phyloP scores from a whole-genome alignment of 169 alveolate species.

The Babesia sp. region DNA sequence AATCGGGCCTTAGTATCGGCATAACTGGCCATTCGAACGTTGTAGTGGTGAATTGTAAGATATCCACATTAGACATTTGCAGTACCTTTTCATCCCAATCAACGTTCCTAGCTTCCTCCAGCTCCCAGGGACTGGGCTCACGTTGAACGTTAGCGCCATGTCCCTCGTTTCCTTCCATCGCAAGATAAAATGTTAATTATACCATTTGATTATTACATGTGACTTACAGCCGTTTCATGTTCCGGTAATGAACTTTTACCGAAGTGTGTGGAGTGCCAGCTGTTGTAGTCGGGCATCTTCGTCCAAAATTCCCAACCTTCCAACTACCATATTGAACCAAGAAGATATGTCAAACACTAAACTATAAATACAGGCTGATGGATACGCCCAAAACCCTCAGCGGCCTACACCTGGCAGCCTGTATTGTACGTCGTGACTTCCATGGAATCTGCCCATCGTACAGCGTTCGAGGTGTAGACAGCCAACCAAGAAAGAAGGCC shows the following conservation, averaged over 20 bases:
- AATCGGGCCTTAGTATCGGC: slow-evolving; percentile 2
- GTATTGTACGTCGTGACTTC: slow-evolving; percentile 37
- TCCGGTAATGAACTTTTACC: too few species aligned
- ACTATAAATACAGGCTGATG: not conserved
- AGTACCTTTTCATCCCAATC: slow-evolving; percentile 10
- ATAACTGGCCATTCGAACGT: not conserved
- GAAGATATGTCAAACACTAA: not conserved
- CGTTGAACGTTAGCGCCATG: too few species aligned
- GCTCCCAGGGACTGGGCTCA: too few species aligned
- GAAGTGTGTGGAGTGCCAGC: too few species aligned
- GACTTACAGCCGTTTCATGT: too few species aligned
- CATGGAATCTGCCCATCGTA: slow-evolving; percentile 43
- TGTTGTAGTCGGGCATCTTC: too few species aligned
- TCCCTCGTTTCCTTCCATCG: too few species aligned
- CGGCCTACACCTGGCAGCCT: slow-evolving; percentile 47
- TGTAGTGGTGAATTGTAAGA: not conserved
- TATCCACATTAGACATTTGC: not conserved
- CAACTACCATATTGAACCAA: too few species aligned
- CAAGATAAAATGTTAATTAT: too few species aligned
- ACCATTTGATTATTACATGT: too few species aligned
- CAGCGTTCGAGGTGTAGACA: not conserved
- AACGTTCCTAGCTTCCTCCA: not conserved
- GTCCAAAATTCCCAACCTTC: too few species aligned
- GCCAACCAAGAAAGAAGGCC: slow-evolving; percentile 9
- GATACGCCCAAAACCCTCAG: slow-evolving; percentile 9